Conservation (phyloP, 1,284 basidiomycete species). For the Papiliotrema nemorosa region DNA sequence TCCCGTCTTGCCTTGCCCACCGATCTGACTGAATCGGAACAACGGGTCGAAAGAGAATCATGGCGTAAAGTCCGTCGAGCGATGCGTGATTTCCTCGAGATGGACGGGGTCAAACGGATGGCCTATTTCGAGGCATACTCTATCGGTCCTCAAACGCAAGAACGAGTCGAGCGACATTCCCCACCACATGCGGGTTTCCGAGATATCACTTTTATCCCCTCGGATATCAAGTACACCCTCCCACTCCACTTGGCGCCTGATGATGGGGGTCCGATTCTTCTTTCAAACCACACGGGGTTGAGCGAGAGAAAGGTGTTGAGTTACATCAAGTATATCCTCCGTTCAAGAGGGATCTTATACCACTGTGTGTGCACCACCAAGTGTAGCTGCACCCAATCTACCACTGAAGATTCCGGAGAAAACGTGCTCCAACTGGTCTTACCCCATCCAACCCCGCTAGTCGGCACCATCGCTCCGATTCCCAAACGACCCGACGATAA, state of each 20-base stretch:
- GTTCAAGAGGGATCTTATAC: slow-evolving; percentile 55
- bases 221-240: slow-evolving; percentile 53
- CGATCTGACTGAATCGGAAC: slow-evolving; percentile 14
- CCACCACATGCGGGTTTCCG: slow-evolving; percentile 47
- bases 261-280: slow-evolving; percentile 18
- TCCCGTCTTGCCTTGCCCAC: not conserved
- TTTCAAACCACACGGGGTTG: slow-evolving; percentile 45
- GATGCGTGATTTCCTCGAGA: slow-evolving; percentile 51
- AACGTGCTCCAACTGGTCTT: slow-evolving; percentile 34
- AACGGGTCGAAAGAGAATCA: slow-evolving; percentile 21
- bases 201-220: slow-evolving; percentile 52
- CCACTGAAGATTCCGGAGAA: slow-evolving; percentile 1
- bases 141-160: slow-evolving; percentile 25
- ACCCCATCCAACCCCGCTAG: slow-evolving; percentile 11
- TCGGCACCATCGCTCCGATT: not conserved
- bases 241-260: slow-evolving; percentile 35
- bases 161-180: slow-evolving; percentile 22
- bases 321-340: slow-evolving; percentile 54
- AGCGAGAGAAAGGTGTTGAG: slow-evolving; percentile 44
- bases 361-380: slow-evolving; percentile 41
- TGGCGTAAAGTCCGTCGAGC: slow-evolving; percentile 48
- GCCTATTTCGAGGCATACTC: slow-evolving; percentile 49
- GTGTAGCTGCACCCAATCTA: not conserved
- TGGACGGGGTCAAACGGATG: slow-evolving; percentile 53
- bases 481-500: not conserved